These are phyloP conservation scores for Soucietia sequanensis DNA, from an alignment of 805 yeast genomes.

Conservation along the genomic window DNA sequence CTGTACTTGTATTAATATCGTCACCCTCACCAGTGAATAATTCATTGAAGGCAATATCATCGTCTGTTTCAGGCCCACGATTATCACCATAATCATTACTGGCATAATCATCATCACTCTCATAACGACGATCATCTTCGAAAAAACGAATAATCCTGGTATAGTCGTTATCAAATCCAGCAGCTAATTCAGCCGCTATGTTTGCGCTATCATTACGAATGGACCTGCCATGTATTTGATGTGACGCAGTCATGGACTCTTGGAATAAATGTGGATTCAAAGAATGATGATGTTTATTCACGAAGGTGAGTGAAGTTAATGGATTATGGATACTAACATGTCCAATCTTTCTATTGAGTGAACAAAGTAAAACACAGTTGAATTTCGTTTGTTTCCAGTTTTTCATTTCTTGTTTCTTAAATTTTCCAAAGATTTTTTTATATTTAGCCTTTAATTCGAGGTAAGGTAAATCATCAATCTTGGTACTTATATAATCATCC, in stretches of 20 bases:
- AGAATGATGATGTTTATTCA: not conserved
- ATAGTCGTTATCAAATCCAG: constrained; percentile 1
- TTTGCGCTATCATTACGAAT: not conserved
- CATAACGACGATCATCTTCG: not conserved
- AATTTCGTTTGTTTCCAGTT: constrained; percentile 6
- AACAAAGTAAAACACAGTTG: constrained; percentile 25
- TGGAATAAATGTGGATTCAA: too few relatives aligned
- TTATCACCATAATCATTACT: not conserved
- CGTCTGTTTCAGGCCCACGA: too few relatives aligned
- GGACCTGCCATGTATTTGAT: too few relatives aligned
- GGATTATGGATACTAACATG: constrained; percentile 19
- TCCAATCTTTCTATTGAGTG: constrained; percentile 37
- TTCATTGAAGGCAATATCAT: too few relatives aligned
- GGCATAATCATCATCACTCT: not conserved
- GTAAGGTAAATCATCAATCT: not conserved
- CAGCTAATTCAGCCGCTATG: constrained; percentile 1
- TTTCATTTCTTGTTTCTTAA: constrained; percentile 7
- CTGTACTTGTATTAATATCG: too few relatives aligned
- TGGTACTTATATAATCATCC: constrained; percentile 14
- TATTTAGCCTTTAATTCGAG: constrained; percentile 5
- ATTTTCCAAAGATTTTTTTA: constrained; percentile 3
- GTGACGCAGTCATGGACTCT: not conserved
- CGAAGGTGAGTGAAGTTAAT: too few relatives aligned
- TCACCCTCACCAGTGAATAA: too few relatives aligned
- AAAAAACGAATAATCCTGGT: not conserved